Base-by-base conservation (phyloP, 2,329 filamentous ascomycete species). In the Fusarium brachygibbosum region DNA sequence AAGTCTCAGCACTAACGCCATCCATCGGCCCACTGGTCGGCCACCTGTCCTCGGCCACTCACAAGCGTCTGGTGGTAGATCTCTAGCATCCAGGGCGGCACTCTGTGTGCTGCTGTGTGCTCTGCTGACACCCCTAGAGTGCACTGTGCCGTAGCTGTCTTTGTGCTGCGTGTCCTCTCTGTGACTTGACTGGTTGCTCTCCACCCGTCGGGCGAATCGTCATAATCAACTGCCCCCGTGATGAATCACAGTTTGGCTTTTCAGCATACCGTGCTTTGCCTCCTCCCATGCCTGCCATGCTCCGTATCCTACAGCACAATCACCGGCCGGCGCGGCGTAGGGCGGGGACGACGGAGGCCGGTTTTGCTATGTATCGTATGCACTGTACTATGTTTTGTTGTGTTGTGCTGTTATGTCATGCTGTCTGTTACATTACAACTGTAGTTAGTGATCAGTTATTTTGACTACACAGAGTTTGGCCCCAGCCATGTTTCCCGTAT, bases 1-100 rank as follows among this genome's bases (percentile, higher is more conserved):
- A 46, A 55, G 57, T 63, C 69, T 74, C 74, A 73, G 73, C 72
- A 75, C 76, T 75, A 77, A 77, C 72, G 70, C 73, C 71, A 75
- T 75, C 69, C 72, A 71, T 75, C 72, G 67, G 42, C 71, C 73
- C 73, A 75, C 72, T 70, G 32, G 59, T 61, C 64, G 72, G 62
- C 73, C 54, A 62, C 17, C 41, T 51, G 51, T 49, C 42, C 49
- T 62, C 32, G 38, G 51, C 70, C 73, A 74, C 62, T 75, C 69
- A 73, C 45, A 65, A 57, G 60, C 13, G 42, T 48, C 29, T 44
- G 49, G 57, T 63, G 66, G 66, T 25, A 69, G 66, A 69, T 69
- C 66, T 59, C 59, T 68, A 58, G 62, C 59, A 57, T 51, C 48
- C 60, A 62, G 68, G 63, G 66, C 67, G 67, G 51, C 63, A 42